Conservation (phyloP, 345 rosid species). For the Hibiscus trionum region DNA sequence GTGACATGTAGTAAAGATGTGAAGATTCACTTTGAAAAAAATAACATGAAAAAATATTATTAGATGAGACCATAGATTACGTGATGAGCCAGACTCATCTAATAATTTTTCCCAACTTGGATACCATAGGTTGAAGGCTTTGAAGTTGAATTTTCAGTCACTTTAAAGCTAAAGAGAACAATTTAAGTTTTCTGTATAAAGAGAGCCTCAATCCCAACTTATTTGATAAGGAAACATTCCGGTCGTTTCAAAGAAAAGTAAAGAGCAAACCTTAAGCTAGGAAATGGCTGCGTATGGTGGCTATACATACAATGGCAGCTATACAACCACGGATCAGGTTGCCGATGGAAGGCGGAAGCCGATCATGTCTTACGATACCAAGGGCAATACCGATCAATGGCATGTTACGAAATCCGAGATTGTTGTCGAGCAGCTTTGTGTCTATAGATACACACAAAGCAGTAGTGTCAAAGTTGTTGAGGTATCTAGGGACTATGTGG, state of each 20-base stretch:
- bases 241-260: neutral
- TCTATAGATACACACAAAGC: neutral
- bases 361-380: neutral
- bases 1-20: too few species aligned
- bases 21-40: too few species aligned
- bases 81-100: too few species aligned
- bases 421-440: neutral
- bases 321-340: neutral
- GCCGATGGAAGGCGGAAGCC: slow-evolving; percentile 14
- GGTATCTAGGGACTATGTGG: neutral
- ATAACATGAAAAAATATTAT: too few species aligned
- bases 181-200: neutral
- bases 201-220: neutral
- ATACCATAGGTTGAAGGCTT: neutral
- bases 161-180: neutral
- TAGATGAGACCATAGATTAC: too few species aligned
- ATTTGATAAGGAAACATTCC: neutral
- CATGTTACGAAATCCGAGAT: neutral
- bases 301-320: neutral
- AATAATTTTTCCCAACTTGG: too few species aligned
- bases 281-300: slow-evolving; percentile 24
- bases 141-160: neutral
- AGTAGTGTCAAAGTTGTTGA: neutral
- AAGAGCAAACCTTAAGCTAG: neutral
- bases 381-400: neutral